Percentiles rank a stretch among this genome's conserved stretches.
These are phyloP conservation scores for Corymbia maculata DNA, from an alignment of 345 rosid genomes.

Conservation along the genomic window DNA sequence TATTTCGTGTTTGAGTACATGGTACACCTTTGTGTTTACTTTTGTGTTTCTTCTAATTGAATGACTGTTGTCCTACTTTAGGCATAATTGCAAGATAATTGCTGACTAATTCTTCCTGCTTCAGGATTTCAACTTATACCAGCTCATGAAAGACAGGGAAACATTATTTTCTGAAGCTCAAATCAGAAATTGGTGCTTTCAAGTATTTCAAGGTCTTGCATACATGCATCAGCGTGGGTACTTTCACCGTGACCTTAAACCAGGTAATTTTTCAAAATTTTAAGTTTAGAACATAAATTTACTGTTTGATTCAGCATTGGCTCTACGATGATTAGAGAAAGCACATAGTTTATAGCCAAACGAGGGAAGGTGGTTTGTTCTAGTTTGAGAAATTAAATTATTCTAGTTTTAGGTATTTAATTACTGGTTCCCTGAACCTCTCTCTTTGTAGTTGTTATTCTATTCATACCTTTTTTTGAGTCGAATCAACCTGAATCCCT, in stretches of 20 bases:
- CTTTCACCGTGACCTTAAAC: slow-evolving; percentile 98
- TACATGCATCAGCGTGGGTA: slow-evolving; percentile 93
- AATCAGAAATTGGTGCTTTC: slow-evolving; percentile 89
- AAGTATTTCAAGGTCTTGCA: slow-evolving; percentile 94
- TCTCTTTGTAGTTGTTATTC: not conserved
- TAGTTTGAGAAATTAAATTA: not conserved
- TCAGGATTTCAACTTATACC: slow-evolving; percentile 90
- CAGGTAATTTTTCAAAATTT: slow-evolving; percentile 40
- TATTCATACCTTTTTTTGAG: not conserved
- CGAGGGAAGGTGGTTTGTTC: not conserved
- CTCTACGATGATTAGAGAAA: not conserved
- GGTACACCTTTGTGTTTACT: slow-evolving; percentile 27
- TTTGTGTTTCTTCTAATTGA: not conserved
- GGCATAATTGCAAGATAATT: not conserved
- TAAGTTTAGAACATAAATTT: not conserved
- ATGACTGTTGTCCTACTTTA: not conserved
- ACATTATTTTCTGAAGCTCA: slow-evolving; percentile 69
- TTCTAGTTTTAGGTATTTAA: not conserved
- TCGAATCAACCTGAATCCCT: not conserved
- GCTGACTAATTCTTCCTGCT: not conserved
- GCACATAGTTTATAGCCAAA: not conserved
- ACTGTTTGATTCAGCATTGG: not conserved
- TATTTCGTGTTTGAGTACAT: slow-evolving; percentile 92
- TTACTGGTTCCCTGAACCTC: not conserved
- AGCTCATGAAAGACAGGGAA: slow-evolving; percentile 78